Evolutionary conservation across 2,329 filamentous ascomycete species (phyloP), one percentile per base, ranked within the genome.

Genomic region (Ceratocystis eucalypticola): DNA sequence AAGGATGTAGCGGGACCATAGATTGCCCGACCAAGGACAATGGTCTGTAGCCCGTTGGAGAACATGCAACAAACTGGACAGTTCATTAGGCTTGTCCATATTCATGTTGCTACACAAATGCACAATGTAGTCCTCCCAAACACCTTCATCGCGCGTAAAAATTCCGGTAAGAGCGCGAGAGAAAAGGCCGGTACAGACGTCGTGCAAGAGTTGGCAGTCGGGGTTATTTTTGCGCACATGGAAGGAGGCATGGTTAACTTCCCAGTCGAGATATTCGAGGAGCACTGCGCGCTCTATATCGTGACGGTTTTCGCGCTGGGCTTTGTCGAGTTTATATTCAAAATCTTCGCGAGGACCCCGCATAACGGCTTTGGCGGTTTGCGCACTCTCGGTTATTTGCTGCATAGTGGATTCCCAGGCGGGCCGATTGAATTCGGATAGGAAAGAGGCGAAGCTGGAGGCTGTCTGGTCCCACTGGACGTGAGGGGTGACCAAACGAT

Each of bases 1-100:
- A 64, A 96, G 77, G 30, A 99, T 87, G 70, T 92, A 92, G 70
- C 93, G 86, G 5, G 90, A 89, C 94, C 94, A 99, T 5, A 99
- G 80, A 33, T 84, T 82, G 17, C 94, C 94, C 5, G 91, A 95
- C 88, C 91, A 96, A 1, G 94, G 92, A 71, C 93, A 96, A 75
- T 97, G 94, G 55, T 87, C 84, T 8, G 92, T 94, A 12, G 91
- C 91, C 70, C 91, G 84, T 71, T 91, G 86, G 1, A 95, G 80
- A 5, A 93, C 82, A 61, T 89, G 83, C 8, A 96, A 80, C 46
- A 88, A 75, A 37, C 71, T 72, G 44, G 70, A 71, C 12, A 57
- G 37, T 45, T 66, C 44, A 65, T 78, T 68, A n/a, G 55, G 55
- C 28, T 59, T 59, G 7, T 59, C 55, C 55, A 59, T 59, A 8